phyloP scores from a whole-genome alignment of 768 basidiomycete species.

The Butyriboletus loyo region DNA sequence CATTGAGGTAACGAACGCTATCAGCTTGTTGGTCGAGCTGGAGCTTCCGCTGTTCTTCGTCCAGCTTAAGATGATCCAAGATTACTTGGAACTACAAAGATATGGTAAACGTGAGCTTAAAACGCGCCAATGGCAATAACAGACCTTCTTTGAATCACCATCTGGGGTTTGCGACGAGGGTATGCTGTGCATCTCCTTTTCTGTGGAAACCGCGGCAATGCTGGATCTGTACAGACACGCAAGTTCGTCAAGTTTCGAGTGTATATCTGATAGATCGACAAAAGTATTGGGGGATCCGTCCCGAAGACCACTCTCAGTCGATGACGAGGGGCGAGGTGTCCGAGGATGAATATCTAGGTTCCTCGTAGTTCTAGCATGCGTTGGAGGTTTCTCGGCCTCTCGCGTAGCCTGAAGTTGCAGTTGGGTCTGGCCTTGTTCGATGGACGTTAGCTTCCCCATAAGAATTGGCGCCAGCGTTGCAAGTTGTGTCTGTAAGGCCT shows the following conservation, averaged over 20 bases:
- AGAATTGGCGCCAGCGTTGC: slow-evolving; percentile 37
- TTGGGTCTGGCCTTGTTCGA: slow-evolving; percentile 26
- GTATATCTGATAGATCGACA: slow-evolving; percentile 29
- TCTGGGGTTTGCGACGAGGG: slow-evolving; percentile 2
- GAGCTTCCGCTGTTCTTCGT: slow-evolving; percentile 44
- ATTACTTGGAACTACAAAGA: slow-evolving; percentile 41
- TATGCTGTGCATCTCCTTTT: not conserved
- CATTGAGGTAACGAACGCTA: slow-evolving; percentile 73
- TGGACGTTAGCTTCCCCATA: slow-evolving; percentile 30
- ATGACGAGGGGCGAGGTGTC: not conserved
- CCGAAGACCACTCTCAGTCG: not conserved
- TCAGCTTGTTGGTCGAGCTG: slow-evolving; percentile 68
- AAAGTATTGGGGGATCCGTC: not conserved
- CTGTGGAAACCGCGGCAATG: not conserved
- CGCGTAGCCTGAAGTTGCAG: slow-evolving; percentile 15
- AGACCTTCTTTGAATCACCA: slow-evolving; percentile 21
- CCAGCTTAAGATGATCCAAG: slow-evolving; percentile 45
- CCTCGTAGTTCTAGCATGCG: not conserved
- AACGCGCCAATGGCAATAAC: not conserved
- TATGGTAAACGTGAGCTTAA: not conserved
- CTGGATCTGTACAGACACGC: slow-evolving; percentile 20
- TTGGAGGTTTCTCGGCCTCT: not conserved
- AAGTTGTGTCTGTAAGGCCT: slow-evolving; percentile 40
- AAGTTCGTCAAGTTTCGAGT: slow-evolving; percentile 38
- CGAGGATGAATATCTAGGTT: slow-evolving; percentile 17